Evolutionary conservation across 1,139 yeast genomes (phyloP), one percentile per base, ranked within the genome.

Genomic region (Lodderomyces orthopsilosis): DNA sequence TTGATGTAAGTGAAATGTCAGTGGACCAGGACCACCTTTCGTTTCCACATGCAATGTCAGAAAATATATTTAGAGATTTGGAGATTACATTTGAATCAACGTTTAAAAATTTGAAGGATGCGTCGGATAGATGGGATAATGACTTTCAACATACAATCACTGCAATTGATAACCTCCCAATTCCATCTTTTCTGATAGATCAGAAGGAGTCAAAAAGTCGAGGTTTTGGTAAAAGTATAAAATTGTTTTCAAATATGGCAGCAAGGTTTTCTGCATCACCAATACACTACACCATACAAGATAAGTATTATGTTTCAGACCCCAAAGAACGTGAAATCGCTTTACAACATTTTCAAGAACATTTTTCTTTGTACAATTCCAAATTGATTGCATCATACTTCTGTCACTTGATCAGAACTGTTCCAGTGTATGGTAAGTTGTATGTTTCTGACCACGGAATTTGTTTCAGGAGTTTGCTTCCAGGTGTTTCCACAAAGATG

Each of bases 381-480:
- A 59, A 60, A 6, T 66, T 91, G 44, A 62, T 83, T 1, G 83
- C 95, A 0, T 74, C 89, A 1, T 91, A 87, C 56, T 83, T 79
- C 55, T 76, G 86, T 6, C 87, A 88, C 61, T 62, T 90, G 23
- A 82, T 78, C 48, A 77, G 85, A 50, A 77, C 85, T 2, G 63
- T 87, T 14, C 96, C 96, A 0, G 69, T 84, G 4, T 87, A 86
- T 62, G 98, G 98, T 2, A 87, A 87, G 57, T 57, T 91, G 2
- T 89, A 89, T 55, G 57, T 91, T 15, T 87, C 95, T 1, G 70
- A 74, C 21, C 72, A 71, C 30, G 79, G 75, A 48, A 58, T 91
- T 14, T 90, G 96, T 51, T 91, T 86, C 62, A 70, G 95, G 47
- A 84, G 95, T 42, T 68, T 88, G 38, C 58, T 89, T 5, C 95